Conservation (phyloP, 2,329 filamentous ascomycete genomes). For the Biscogniauxia mediterranea region DNA sequence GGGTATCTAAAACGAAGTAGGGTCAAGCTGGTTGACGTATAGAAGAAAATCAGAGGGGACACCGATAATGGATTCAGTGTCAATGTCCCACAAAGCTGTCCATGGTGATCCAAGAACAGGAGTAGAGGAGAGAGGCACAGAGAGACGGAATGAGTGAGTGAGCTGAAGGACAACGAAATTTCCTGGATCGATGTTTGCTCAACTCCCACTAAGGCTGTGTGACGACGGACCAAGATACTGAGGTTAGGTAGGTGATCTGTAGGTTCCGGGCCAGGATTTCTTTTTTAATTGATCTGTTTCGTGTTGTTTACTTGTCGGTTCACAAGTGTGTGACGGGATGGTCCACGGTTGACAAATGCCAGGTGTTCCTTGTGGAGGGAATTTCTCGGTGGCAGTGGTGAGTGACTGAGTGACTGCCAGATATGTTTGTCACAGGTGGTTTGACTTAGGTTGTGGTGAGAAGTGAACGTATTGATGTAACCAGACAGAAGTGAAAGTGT, state of each 20-base stretch:
- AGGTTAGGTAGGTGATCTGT: too few species aligned
- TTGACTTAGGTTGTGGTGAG: background rate
- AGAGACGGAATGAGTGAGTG: background rate
- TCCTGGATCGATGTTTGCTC: background rate
- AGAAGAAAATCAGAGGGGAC: slow-evolving; percentile 16
- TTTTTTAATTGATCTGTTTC: background rate
- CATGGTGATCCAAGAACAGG: slow-evolving; percentile 7
- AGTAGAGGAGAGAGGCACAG: background rate
- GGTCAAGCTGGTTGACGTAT: slow-evolving; percentile 21
- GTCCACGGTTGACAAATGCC: background rate
- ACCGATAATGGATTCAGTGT: slow-evolving; percentile 10
- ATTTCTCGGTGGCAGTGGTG: background rate
- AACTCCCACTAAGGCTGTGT: background rate
- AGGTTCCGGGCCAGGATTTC: too few species aligned
- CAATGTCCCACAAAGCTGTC: slow-evolving; percentile 8
- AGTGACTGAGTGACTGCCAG: background rate
- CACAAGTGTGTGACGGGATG: background rate
- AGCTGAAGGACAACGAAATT: too few species aligned
- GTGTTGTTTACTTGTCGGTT: background rate
- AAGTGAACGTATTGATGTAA: background rate
- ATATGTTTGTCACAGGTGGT: background rate
- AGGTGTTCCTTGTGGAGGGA: background rate
- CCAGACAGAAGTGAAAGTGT: too few species aligned
- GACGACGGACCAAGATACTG: background rate
- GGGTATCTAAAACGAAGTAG: slow-evolving; percentile 24